A percentile compares a stretch with the other conserved stretches of the same genome.
phyloP scores from a whole-genome alignment of 148 eudicot species.

The Diospyros lotus region DNA sequence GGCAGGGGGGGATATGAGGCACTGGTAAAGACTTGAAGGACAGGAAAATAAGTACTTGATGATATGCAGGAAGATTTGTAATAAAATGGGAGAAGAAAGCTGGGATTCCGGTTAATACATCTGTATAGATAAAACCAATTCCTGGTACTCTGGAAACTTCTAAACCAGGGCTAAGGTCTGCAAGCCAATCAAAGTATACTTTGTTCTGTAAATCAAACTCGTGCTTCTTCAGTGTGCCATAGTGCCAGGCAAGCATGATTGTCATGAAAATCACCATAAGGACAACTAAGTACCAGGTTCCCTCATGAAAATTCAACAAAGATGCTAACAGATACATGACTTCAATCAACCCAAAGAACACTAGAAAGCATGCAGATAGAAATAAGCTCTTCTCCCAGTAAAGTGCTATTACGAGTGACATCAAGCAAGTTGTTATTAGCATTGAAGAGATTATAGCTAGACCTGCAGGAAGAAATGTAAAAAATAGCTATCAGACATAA shows the following conservation, averaged over 20 bases:
- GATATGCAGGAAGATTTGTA: slow-evolving; percentile 51
- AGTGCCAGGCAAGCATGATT: slow-evolving; percentile 54
- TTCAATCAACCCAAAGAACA: slow-evolving; percentile 45
- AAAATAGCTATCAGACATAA: not conserved
- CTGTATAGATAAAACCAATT: slow-evolving; percentile 46
- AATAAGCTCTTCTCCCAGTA: slow-evolving; percentile 40
- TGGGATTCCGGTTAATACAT: slow-evolving; percentile 41
- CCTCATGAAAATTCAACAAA: slow-evolving; percentile 30
- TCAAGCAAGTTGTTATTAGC: slow-evolving; percentile 49
- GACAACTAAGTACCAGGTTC: slow-evolving; percentile 37
- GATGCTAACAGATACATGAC: slow-evolving; percentile 35
- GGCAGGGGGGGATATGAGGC: slow-evolving; percentile 26
- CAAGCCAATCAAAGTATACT: slow-evolving; percentile 43
- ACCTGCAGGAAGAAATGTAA: slow-evolving; percentile 20
- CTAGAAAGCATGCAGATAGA: slow-evolving; percentile 27
- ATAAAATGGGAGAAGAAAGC: slow-evolving; percentile 53
- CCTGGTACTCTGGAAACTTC: slow-evolving; percentile 47
- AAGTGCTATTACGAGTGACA: slow-evolving; percentile 41
- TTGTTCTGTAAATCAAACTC: slow-evolving; percentile 44
- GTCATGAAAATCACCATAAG: slow-evolving; percentile 30
- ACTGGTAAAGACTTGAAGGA: slow-evolving; percentile 42
- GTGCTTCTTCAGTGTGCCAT: slow-evolving; percentile 43
- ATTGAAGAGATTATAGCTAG: slow-evolving; percentile 33
- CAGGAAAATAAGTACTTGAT: slow-evolving; percentile 41
- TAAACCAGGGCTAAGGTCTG: slow-evolving; percentile 37